phyloP scores from a whole-genome alignment of 1,284 basidiomycete genomes.

The Cystobasidium sp. region DNA sequence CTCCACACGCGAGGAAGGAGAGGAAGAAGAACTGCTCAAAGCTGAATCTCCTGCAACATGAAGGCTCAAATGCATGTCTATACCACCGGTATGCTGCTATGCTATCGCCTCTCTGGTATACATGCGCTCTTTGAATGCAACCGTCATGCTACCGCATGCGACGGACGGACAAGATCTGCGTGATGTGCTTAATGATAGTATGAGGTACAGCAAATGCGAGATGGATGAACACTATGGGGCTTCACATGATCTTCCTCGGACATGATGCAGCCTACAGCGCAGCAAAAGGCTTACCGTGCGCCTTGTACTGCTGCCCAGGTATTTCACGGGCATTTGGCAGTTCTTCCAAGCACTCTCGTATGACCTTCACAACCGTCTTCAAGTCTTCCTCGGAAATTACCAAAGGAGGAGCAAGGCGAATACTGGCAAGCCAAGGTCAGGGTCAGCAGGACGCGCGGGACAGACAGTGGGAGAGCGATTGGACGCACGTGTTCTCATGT shows the following conservation, averaged over 20 bases:
- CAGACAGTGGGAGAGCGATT: neutral
- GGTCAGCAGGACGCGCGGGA: neutral
- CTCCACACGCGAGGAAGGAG: slow-evolving; percentile 30
- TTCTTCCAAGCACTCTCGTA: slow-evolving; percentile 76
- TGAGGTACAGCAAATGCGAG: too few species aligned
- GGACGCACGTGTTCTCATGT: slow-evolving; percentile 83
- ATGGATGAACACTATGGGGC: too few species aligned
- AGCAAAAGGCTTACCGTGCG: slow-evolving; percentile 49
- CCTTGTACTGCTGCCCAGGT: slow-evolving; percentile 61
- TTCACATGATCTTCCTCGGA: too few species aligned
- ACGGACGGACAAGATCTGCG: too few species aligned
- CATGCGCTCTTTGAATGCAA: too few species aligned
- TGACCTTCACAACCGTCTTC: slow-evolving; percentile 72
- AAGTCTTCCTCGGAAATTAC: slow-evolving; percentile 88
- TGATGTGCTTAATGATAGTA: too few species aligned
- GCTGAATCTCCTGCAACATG: neutral
- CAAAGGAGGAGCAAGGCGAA: slow-evolving; percentile 92
- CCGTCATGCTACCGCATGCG: too few species aligned
- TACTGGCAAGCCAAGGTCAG: slow-evolving; percentile 61
- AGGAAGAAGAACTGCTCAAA: neutral
- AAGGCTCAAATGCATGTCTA: neutral
- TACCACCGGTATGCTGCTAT: neutral
- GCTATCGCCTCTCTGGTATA: too few species aligned
- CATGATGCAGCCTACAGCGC: slow-evolving; percentile 10
- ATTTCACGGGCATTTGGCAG: slow-evolving; percentile 70